Evolutionary conservation across 805 yeast genomes (phyloP).

Genomic region (Wickerhamiella australiensis): DNA sequence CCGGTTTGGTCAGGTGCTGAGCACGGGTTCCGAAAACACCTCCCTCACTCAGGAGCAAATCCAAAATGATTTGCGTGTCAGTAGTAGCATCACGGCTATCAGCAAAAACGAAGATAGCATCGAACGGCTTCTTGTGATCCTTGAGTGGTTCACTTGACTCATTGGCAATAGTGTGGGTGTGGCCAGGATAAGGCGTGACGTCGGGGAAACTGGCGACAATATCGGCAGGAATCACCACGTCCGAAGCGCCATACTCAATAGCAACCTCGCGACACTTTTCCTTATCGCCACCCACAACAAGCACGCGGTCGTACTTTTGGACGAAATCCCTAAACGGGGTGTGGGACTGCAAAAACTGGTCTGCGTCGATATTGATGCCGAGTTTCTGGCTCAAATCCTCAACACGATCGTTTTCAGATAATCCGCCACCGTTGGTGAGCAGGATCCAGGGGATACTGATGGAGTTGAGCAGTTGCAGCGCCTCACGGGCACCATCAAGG

Average conservation of each 20-base stretch:
- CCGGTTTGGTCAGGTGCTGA: conserved; percentile 46
- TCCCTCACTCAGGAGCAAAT: conserved; percentile 56
- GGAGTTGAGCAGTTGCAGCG: conserved; percentile 57
- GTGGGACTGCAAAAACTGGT: conserved; percentile 84
- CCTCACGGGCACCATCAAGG: conserved; percentile 67
- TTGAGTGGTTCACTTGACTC: conserved; percentile 37
- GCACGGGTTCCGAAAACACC: conserved; percentile 74
- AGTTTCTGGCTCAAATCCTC: conserved; percentile 54
- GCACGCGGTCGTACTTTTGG: conserved; percentile 52
- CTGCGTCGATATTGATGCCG: conserved; percentile 48
- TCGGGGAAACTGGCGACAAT: conserved; percentile 78
- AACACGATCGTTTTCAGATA: conserved; percentile 64
- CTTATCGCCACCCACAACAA: conserved; percentile 84
- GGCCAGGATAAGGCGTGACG: conserved; percentile 69
- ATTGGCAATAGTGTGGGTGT: conserved; percentile 53
- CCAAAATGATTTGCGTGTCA: conserved; percentile 81
- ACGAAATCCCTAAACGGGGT: conserved; percentile 85
- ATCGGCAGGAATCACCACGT: conserved; percentile 72
- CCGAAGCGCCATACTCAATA: conserved; percentile 67
- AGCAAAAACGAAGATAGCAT: conserved; percentile 80
- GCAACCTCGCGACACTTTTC: conserved; percentile 78
- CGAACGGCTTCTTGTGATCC: conserved; percentile 55
- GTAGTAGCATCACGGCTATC: conserved; percentile 76
- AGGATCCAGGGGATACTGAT: conserved; percentile 73
- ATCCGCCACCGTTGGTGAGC: conserved; percentile 89